Evolutionary conservation across 495 filamentous ascomycete species (phyloP).

Genomic region (Geopyxis carbonaria): DNA sequence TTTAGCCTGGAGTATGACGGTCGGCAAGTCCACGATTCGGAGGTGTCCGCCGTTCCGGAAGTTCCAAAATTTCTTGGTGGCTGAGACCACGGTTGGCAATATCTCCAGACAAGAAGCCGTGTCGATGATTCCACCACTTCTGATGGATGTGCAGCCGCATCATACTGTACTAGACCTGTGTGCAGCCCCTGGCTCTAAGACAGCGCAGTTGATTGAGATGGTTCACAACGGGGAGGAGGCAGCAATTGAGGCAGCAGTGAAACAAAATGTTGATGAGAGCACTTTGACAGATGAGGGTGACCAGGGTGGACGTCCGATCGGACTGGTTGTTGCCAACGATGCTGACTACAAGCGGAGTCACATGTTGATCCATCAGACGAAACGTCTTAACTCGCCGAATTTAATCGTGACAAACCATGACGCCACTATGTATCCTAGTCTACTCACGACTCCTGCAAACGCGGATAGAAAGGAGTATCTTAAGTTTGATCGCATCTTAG

Average conservation of each 20-base stretch:
- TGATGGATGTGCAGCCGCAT: slow-evolving; percentile 77
- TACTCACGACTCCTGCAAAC: slow-evolving; percentile 39
- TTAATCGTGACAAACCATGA: slow-evolving; percentile 96
- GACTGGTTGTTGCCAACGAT: slow-evolving; percentile 87
- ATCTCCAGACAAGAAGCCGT: slow-evolving; percentile 94
- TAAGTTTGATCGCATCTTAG: slow-evolving; percentile 90
- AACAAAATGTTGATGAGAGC: slow-evolving; percentile 36
- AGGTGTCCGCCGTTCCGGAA: slow-evolving; percentile 80
- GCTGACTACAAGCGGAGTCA: slow-evolving; percentile 86
- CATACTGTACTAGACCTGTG: slow-evolving; percentile 92
- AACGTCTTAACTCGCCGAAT: slow-evolving; percentile 89
- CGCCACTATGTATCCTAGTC: slow-evolving; percentile 81
- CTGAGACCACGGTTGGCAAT: slow-evolving; percentile 90
- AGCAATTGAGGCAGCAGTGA: slow-evolving; percentile 44
- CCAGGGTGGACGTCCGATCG: slow-evolving; percentile 57
- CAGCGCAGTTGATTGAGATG: slow-evolving; percentile 86
- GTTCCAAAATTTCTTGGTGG: slow-evolving; percentile 96
- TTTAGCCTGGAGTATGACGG: slow-evolving; percentile 81
- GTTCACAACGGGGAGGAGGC: slow-evolving; percentile 82
- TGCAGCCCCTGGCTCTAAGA: slow-evolving; percentile 91
- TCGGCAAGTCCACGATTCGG: slow-evolving; percentile 80
- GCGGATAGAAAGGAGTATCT: slow-evolving; percentile 53
- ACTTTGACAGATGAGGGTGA: slow-evolving; percentile 7
- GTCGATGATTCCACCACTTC: slow-evolving; percentile 92
- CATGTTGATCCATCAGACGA: slow-evolving; percentile 94